phyloP scores from a whole-genome alignment of 768 basidiomycete genomes.

The Termitomyces sp. region DNA sequence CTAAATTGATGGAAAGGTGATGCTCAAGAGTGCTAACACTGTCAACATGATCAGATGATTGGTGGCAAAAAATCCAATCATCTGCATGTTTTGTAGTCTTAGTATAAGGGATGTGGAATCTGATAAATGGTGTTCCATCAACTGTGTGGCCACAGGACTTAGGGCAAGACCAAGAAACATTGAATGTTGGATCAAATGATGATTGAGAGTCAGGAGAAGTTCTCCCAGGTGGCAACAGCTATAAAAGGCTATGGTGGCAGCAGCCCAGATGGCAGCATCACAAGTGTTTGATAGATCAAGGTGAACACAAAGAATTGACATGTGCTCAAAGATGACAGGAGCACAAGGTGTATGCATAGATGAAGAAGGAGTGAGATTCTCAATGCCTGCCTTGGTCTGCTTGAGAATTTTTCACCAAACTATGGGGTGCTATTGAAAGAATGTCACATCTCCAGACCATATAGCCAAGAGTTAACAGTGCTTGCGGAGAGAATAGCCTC shows the following conservation, averaged over 20 bases:
- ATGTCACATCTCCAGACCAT: slow-evolving; percentile 1
- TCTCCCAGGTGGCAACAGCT: slow-evolving; percentile 2
- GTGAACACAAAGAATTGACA: slow-evolving; percentile 13
- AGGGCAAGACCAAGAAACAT: not conserved
- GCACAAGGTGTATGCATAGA: slow-evolving; percentile 8
- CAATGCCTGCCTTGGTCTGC: slow-evolving; percentile 6
- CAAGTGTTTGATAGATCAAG: slow-evolving; percentile 10
- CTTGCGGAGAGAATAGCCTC: too few species aligned
- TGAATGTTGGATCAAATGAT: not conserved
- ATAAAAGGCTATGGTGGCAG: not conserved
- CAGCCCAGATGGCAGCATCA: slow-evolving; percentile 7
- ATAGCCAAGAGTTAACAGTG: not conserved
- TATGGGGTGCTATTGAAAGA: slow-evolving; percentile 24
- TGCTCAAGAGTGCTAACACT: too few species aligned
- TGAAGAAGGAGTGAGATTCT: slow-evolving; percentile 3
- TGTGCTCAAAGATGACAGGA: slow-evolving; percentile 28
- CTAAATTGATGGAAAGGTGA: too few species aligned
- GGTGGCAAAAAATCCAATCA: too few species aligned
- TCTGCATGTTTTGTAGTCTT: too few species aligned
- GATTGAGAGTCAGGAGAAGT: not conserved
- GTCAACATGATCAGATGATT: too few species aligned
- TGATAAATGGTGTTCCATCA: too few species aligned
- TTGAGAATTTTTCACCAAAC: slow-evolving; percentile 19
- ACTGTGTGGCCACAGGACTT: too few species aligned
- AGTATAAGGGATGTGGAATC: too few species aligned